Base-by-base conservation (phyloP, 345 rosid species). In the Brassica carinata region DNA sequence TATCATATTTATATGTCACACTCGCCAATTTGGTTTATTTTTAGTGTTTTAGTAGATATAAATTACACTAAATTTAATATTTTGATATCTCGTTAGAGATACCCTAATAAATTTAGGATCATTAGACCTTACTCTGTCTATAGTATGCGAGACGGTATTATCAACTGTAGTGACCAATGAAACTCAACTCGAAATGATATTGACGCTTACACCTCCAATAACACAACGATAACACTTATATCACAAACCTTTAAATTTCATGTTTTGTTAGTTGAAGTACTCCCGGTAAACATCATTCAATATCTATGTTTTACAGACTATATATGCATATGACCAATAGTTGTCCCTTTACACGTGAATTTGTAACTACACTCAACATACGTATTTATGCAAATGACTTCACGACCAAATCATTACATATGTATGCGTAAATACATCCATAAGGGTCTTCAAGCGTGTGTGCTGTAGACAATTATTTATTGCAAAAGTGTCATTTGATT, bases 341-440 rank as follows among this genome's bases (percentile, higher is more conserved):
- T 14, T 73, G 78, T 73, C 78, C 51, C 58, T 79, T 65, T 66
- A 79, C 82, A 73, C 78, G 82, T 79, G 82, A 79, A 67, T 72
- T n/a, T 66, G 77, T 79, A 58, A 78, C 81, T 57, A 73, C 53
- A 43, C 62, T 43, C 53, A 58, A 33, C 34, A 68, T 23, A 43
- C 13, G 18, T 40, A 72, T 71, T 71, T 66, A 26, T 67, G 64
- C 78, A 67, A 79, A 73, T 62, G 77, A 73, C 82, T 73, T 73
- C 69, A 79, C 78, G 82, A 79, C 77, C 82, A 73, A 61, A 79
- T 73, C 82, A 79, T 79, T 79, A 73, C 82, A 40, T 73, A 51
- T 67, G 51, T 73, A 67, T 73, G 73, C 40, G 72, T 65, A 72
- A 36, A 65, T 55, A 2, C 64, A 71, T 63, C 61, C n/a, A 62